Base-by-base conservation (phyloP, 768 basidiomycete genomes). In the Mycena maculata region DNA sequence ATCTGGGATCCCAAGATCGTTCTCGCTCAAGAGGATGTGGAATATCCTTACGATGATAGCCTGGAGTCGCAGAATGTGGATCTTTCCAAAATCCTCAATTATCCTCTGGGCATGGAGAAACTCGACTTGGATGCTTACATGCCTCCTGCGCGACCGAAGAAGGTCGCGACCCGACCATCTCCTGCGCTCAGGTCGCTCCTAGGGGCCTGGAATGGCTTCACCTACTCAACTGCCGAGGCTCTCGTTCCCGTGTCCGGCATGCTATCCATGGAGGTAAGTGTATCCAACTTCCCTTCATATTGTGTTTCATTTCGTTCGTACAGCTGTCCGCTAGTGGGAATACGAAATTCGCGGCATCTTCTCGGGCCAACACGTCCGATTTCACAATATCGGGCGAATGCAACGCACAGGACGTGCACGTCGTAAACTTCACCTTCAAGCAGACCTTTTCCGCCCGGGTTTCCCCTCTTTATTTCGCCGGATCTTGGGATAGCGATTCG, bases 311-410 rank as follows among this genome's bases (percentile, higher is more conserved):
- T 31, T 38, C 11, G n/a, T n/a, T 38, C 31, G 20, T 58, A 9
- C 20, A 69, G 68, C 63, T 69, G 39, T 50, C 59, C 39, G 69
- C 64, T 6, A 62, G 36, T 12, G 65, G 65, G 33, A 54, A 39
- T 7, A 48, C 45, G 22, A 66, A 50, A 10, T 72, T 72, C 41
- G 52, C 48, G 16, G 68, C 68, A 1, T 54, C 64, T 18, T 66
- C 71, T 2, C 71, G 68, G 12, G 55, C 67, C 13, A 71, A 71
- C 41, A 63, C 53, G 63, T 41, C 67, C 0, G 64, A 66, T 41
- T 72, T 72, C 58, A 69, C 65, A n/a, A 69, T 72, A 23, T 18
- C 64, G 13, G 71, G 71, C 48, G 67, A 68, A 49, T 69, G 68
- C 23, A 56, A 1, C 41, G 44, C 18, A n/a, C 60, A 66, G 10